Conservation (phyloP, 495 filamentous ascomycete species). For the Xylaria palmicola region DNA sequence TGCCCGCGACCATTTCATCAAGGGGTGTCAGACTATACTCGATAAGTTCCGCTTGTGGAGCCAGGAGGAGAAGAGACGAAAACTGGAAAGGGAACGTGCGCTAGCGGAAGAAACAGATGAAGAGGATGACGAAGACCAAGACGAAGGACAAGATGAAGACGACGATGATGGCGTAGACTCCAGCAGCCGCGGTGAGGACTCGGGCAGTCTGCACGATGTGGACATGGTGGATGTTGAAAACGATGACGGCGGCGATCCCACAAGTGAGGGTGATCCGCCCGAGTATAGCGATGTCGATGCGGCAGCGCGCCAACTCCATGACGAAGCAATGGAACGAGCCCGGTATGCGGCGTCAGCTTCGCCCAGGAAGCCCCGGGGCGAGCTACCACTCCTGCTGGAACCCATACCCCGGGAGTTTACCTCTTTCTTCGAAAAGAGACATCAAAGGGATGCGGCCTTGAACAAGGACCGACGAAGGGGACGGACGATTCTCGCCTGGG, state of each 20-base stretch:
- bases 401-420: conserved; percentile 63
- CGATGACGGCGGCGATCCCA: conserved; percentile 36
- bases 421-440: conserved; percentile 77
- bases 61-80: conserved; percentile 82
- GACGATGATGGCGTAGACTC: conserved; percentile 27
- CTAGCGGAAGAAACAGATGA: conserved; percentile 45
- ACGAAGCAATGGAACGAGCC: conserved; percentile 58
- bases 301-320: conserved; percentile 68
- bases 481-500: conserved; percentile 66
- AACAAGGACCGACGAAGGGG: conserved; percentile 58
- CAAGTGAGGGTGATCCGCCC: conserved; percentile 46
- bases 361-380: conserved; percentile 27
- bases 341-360: conserved; percentile 24
- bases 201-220: conserved; percentile 28
- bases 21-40: conserved; percentile 72
- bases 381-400: conserved; percentile 36
- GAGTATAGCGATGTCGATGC: conserved; percentile 73
- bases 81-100: conserved; percentile 63
- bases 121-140: conserved; percentile 33
- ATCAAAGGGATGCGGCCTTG: conserved; percentile 74
- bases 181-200: conserved; percentile 23
- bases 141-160: conserved; percentile 29
- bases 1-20: conserved; percentile 78
- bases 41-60: conserved; percentile 87
- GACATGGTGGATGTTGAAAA: conserved; percentile 24